These are phyloP conservation scores for Trichoderma aggressivum DNA, from an alignment of 2,329 filamentous ascomycete species.

Conservation along the genomic window DNA sequence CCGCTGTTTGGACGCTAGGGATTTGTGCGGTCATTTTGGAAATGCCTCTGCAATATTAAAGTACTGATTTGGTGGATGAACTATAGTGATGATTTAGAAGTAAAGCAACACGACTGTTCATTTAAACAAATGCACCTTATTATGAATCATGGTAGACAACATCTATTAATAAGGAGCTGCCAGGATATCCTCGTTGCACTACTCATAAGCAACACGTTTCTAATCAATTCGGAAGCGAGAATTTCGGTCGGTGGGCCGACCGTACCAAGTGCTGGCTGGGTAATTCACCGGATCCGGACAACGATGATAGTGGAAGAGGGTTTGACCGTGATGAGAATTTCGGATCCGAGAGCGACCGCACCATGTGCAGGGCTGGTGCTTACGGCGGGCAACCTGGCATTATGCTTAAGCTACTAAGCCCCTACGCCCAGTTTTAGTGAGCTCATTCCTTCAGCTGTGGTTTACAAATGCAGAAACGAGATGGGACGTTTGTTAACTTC, in stretches of 20 bases:
- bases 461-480: not conserved
- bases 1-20: not conserved
- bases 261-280: not conserved
- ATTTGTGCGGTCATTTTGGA: not conserved
- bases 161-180: not conserved
- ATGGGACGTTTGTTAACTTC: not conserved
- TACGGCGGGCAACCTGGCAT: not conserved
- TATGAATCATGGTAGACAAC: not conserved
- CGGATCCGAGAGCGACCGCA: not conserved
- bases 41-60: not conserved
- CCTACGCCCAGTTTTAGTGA: not conserved
- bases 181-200: not conserved
- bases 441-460: not conserved
- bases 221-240: not conserved
- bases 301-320: not conserved
- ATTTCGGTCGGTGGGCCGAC: not conserved
- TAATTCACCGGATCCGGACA: not conserved
- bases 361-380: not conserved
- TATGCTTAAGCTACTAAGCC: not conserved
- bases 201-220: not conserved
- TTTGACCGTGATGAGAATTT: not conserved
- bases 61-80: not conserved
- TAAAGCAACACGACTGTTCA: not conserved
- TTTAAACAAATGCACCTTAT: not conserved
- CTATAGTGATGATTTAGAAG: not conserved